These are phyloP conservation scores for Colletotrichum shisoi DNA, from an alignment of 2,329 filamentous ascomycete genomes.

Conservation along the genomic window DNA sequence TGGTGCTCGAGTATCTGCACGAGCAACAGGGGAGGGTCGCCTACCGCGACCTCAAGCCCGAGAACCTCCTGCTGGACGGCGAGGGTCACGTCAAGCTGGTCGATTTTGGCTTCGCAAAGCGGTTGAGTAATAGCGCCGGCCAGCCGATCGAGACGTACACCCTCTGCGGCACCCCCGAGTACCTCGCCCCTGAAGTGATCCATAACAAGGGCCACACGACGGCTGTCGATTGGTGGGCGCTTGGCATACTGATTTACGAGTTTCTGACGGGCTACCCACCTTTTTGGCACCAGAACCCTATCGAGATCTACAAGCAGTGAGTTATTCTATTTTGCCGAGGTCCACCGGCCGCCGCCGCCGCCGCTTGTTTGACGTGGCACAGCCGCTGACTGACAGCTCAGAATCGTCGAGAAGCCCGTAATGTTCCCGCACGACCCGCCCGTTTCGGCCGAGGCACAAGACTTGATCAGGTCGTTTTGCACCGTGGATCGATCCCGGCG, in stretches of 20 bases:
- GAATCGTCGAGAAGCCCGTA: conserved; percentile 81
- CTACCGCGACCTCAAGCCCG: conserved; percentile 82
- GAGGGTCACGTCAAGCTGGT: conserved; percentile 83
- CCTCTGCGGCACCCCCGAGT: conserved; percentile 83
- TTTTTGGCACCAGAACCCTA: conserved; percentile 86
- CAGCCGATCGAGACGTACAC: conserved; percentile 76
- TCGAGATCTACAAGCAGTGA: conserved; percentile 84
- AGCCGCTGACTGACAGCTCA: conserved; percentile 46
- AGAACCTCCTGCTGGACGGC: conserved; percentile 80
- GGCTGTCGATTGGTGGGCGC: conserved; percentile 87
- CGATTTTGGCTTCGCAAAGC: conserved; percentile 86
- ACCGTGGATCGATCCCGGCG: conserved; percentile 80
- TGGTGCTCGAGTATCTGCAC: conserved; percentile 82
- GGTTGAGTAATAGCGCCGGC: conserved; percentile 66
- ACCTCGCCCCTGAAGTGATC: conserved; percentile 84
- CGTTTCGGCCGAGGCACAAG: conserved; percentile 73
- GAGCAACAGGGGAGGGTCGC: conserved; percentile 79
- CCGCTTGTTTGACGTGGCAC: neutral
- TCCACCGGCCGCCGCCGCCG: neutral
- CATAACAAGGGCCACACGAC: conserved; percentile 79
- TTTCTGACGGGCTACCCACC: conserved; percentile 85
- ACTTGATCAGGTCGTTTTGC: conserved; percentile 79
- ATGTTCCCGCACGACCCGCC: conserved; percentile 72
- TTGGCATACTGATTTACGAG: conserved; percentile 84
- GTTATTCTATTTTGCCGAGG: conserved; percentile 42